phyloP scores from a whole-genome alignment of 805 yeast genomes.

The Myxozyma neglecta region DNA sequence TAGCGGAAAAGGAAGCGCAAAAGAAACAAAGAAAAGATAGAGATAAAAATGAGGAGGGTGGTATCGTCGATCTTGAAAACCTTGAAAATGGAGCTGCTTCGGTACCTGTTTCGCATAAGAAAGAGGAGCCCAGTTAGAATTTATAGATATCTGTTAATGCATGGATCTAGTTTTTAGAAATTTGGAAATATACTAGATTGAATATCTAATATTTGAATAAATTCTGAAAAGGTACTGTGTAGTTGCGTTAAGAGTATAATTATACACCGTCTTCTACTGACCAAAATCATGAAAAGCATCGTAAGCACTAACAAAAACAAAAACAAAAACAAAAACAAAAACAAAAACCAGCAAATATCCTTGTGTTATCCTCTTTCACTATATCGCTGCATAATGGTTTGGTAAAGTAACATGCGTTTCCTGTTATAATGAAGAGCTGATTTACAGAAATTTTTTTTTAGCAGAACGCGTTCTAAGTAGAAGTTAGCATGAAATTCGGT shows the following conservation, averaged over 20 bases:
- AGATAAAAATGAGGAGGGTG: neutral
- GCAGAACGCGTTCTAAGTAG: slow-evolving; percentile 4
- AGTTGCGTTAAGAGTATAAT: no score
- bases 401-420: neutral
- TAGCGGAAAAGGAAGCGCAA: neutral
- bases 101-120: no score
- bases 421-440: neutral
- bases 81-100: neutral
- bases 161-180: no score
- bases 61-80: neutral
- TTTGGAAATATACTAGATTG: no score
- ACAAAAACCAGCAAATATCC: neutral
- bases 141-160: no score
- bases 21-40: neutral
- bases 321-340: no score
- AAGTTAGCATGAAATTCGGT: neutral
- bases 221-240: no score
- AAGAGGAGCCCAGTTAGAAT: no score
- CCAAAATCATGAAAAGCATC: neutral
- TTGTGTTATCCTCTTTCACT: neutral
- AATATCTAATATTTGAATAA: no score
- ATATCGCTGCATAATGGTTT: neutral
- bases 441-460: neutral
- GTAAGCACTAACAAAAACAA: no score
- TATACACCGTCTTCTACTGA: neutral